Conservation (phyloP, 2,329 filamentous ascomycete species). For the Fonsecaea nubica region DNA sequence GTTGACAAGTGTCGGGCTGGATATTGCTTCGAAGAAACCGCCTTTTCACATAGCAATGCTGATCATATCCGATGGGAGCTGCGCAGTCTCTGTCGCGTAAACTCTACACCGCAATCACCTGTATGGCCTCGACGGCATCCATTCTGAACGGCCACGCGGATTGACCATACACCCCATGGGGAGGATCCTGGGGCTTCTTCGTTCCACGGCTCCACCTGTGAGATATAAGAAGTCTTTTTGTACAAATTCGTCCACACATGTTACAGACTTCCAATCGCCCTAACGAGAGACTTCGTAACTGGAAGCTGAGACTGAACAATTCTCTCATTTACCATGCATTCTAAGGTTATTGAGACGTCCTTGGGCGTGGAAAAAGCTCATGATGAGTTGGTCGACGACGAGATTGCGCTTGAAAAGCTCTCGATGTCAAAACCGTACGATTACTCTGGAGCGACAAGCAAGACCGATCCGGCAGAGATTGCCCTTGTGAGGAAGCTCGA, state of each 20-base stretch:
- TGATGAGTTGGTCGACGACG: not conserved
- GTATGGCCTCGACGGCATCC: not conserved
- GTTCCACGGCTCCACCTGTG: not conserved
- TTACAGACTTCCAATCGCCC: not conserved
- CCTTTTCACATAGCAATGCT: not conserved
- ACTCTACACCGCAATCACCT: not conserved
- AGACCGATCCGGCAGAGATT: constrained; percentile 50
- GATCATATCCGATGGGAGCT: not conserved
- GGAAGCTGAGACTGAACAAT: not conserved
- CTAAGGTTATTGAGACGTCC: constrained; percentile 1
- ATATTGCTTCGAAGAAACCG: not conserved
- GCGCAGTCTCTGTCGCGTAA: not conserved
- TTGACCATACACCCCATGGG: constrained; percentile 1
- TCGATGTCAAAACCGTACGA: constrained; percentile 37
- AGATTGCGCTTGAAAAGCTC: not conserved
- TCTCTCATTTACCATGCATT: not conserved
- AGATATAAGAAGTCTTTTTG: not conserved
- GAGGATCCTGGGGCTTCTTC: not conserved
- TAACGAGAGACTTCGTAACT: not conserved
- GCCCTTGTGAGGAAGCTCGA: constrained; percentile 49
- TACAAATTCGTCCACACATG: not conserved
- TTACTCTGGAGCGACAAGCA: constrained; percentile 50
- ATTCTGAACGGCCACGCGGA: not conserved
- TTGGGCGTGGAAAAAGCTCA: constrained; percentile 3
- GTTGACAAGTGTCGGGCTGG: not conserved